phyloP scores from a whole-genome alignment of 176 grass and related monocot species.

The Carex littledalei region DNA sequence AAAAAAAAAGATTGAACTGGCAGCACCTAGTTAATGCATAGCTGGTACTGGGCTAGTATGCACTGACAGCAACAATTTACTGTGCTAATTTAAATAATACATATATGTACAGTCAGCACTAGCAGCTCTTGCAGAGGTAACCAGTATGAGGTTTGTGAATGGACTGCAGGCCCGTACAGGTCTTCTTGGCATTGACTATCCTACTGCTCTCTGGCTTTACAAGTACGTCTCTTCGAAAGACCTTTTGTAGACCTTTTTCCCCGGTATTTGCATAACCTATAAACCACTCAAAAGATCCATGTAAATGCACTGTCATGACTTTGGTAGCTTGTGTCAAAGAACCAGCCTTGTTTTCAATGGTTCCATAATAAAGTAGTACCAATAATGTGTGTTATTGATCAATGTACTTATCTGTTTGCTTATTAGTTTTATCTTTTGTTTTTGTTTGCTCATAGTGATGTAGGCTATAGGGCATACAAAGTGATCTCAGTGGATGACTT shows the following conservation, averaged over 20 bases:
- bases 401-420: not conserved
- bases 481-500: slow-evolving; percentile 77
- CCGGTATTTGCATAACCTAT: not conserved
- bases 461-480: slow-evolving; percentile 54
- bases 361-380: not conserved
- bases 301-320: not conserved
- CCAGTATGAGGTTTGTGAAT: slow-evolving; percentile 93
- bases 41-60: not conserved
- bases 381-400: not conserved
- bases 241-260: not conserved
- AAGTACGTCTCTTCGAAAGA: slow-evolving; percentile 29
- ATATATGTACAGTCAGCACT: slow-evolving; percentile 48
- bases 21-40: not conserved
- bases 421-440: not conserved
- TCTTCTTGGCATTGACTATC: slow-evolving; percentile 92
- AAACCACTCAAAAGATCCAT: not conserved
- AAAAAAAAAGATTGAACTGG: not conserved
- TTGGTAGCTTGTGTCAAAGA: not conserved
- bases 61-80: not conserved
- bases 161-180: slow-evolving; percentile 64
- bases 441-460: slow-evolving; percentile 48
- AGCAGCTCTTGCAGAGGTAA: slow-evolving; percentile 77
- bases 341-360: not conserved
- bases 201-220: slow-evolving; percentile 81
- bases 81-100: slow-evolving; percentile 20